phyloP scores from a whole-genome alignment of 208 protist species.

The Trypanosoma scelopori region DNA sequence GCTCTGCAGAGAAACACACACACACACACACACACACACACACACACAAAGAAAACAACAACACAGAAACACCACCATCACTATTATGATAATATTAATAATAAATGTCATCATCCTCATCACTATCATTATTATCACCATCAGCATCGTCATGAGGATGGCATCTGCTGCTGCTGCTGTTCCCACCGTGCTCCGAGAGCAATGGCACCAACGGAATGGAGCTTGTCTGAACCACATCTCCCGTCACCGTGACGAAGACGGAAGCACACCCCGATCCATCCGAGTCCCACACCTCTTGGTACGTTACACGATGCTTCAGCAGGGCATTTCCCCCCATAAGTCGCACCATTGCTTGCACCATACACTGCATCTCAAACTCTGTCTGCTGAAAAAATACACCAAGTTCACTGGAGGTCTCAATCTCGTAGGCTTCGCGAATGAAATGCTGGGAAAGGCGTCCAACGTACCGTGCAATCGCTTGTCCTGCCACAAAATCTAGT shows the following conservation, averaged over 20 bases:
- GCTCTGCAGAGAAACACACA: too few relatives aligned
- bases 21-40: neutral
- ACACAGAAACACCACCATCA: neutral
- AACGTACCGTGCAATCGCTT: slow-evolving; percentile 80
- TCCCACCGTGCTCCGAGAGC: neutral
- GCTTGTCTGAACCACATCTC: slow-evolving; percentile 80
- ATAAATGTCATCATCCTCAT: slow-evolving; percentile 2
- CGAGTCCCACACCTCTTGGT: slow-evolving; percentile 85
- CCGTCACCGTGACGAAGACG: slow-evolving; percentile 81
- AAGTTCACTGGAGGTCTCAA: slow-evolving; percentile 36
- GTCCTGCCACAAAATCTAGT: slow-evolving; percentile 79
- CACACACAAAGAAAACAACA: neutral
- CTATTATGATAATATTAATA: slow-evolving; percentile 14
- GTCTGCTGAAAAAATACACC: slow-evolving; percentile 76
- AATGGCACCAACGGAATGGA: slow-evolving; percentile 9
- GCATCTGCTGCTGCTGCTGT: neutral
- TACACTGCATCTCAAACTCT: slow-evolving; percentile 76
- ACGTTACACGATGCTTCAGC: slow-evolving; percentile 79
- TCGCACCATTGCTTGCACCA: slow-evolving; percentile 71
- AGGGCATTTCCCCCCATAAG: slow-evolving; percentile 87
- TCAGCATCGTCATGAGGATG: neutral
- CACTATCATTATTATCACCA: neutral
- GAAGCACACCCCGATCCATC: slow-evolving; percentile 75
- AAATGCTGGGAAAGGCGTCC: slow-evolving; percentile 91
- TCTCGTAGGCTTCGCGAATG: slow-evolving; percentile 82